Conservation (phyloP, 2,329 filamentous ascomycete species). For the Colletotrichum abscissum region DNA sequence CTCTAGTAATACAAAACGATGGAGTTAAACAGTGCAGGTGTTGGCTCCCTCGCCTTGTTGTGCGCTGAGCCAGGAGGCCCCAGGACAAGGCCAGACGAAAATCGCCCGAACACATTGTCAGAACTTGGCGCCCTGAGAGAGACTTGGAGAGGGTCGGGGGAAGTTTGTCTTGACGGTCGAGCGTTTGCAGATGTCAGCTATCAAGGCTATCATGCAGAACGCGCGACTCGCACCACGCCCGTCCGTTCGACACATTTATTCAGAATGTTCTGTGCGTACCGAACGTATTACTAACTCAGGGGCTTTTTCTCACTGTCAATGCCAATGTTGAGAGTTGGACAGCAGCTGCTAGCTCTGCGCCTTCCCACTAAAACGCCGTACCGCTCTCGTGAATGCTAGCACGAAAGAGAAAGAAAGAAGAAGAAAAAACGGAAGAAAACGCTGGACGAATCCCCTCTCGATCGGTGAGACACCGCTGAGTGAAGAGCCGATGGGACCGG, state of each 20-base stretch:
- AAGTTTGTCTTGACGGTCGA: neutral
- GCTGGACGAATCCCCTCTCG: slow-evolving; percentile 18
- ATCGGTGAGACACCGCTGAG: slow-evolving; percentile 30
- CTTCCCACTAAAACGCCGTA: slow-evolving; percentile 10
- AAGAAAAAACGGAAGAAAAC: neutral
- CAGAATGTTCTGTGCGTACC: slow-evolving; percentile 10
- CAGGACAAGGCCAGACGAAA: slow-evolving; percentile 10
- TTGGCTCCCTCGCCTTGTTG: neutral
- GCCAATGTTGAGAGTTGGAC: neutral
- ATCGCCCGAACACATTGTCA: slow-evolving; percentile 5
- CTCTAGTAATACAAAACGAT: no score
- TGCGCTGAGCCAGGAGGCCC: neutral
- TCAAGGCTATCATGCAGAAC: neutral
- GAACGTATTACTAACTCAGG: neutral
- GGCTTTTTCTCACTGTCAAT: neutral
- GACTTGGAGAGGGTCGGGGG: neutral
- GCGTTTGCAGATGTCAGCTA: slow-evolving; percentile 28
- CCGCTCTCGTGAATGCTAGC: slow-evolving; percentile 25
- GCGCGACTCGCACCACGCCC: neutral
- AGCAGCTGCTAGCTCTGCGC: slow-evolving; percentile 13
- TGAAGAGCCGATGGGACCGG: neutral
- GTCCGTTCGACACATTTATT: neutral
- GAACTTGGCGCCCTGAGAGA: neutral
- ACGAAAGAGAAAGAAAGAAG: no score
- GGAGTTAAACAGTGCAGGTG: no score